Evolutionary conservation across 768 basidiomycete species (phyloP).

Genomic region (Mycena amicta): DNA sequence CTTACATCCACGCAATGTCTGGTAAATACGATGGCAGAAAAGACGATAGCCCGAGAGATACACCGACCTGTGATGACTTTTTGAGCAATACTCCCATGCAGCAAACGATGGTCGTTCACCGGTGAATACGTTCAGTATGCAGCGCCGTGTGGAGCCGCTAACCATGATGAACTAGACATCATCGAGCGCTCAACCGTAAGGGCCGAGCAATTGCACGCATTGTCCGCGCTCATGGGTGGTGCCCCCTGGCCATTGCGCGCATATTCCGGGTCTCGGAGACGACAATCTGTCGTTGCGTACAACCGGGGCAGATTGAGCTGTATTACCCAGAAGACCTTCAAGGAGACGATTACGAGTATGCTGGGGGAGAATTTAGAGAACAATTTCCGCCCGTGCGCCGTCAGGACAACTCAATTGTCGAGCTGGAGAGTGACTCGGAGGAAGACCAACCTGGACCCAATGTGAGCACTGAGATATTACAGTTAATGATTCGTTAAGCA

Average conservation of each 20-base stretch:
- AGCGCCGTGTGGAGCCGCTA: background rate
- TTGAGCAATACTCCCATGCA: background rate
- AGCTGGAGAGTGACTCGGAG: too few relatives aligned
- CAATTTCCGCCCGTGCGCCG: too few relatives aligned
- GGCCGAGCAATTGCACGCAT: background rate
- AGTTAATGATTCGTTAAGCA: too few relatives aligned
- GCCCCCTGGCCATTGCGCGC: background rate
- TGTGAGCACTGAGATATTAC: too few relatives aligned
- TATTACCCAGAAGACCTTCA: background rate
- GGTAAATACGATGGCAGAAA: too few relatives aligned
- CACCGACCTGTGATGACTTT: background rate
- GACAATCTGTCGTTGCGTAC: background rate
- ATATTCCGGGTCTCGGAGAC: background rate
- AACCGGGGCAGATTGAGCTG: too few relatives aligned
- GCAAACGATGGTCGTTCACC: background rate
- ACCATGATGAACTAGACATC: background rate
- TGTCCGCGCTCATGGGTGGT: too few relatives aligned
- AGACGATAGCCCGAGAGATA: too few relatives aligned
- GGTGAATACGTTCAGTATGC: background rate
- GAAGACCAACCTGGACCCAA: too few relatives aligned
- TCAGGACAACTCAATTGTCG: too few relatives aligned
- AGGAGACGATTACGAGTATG: background rate
- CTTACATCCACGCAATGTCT: too few relatives aligned
- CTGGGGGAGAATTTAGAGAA: background rate
- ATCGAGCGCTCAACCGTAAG: background rate